Evolutionary conservation across 306 rosid species (phyloP).

Genomic region (Vicia faba): DNA sequence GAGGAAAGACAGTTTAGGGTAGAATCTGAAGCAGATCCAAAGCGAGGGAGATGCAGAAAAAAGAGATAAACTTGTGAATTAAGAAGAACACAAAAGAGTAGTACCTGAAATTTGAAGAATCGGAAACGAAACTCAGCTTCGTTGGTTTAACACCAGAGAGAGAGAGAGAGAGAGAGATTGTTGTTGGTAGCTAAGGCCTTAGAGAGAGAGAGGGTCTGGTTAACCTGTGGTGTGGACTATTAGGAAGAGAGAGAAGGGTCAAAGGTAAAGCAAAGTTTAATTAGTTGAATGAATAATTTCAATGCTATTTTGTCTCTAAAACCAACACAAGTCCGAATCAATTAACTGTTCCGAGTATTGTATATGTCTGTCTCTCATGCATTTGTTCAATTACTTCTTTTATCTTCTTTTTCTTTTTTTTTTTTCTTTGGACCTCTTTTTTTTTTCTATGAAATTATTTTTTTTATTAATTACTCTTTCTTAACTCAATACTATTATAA

Average conservation of each 20-base stretch:
- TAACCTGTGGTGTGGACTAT: conserved; percentile 46
- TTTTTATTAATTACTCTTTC: no score
- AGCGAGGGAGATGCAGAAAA: conserved; percentile 47
- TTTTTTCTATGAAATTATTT: no score
- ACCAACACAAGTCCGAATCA: conserved; percentile 61
- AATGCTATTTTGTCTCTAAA: conserved; percentile 52
- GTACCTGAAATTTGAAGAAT: conserved; percentile 59
- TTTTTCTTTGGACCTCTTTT: no score
- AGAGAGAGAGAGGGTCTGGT: conserved; percentile 35
- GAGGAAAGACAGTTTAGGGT: conserved; percentile 37
- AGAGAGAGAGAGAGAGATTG: conserved; percentile 43
- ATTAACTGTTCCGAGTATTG: conserved; percentile 50
- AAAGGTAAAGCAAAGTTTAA: conserved; percentile 51
- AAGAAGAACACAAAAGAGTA: conserved; percentile 47
- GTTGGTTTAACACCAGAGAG: conserved; percentile 51
- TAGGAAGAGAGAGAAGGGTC: conserved; percentile 51
- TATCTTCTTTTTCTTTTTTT: neutral
- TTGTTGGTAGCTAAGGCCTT: neutral
- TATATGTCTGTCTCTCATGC: conserved; percentile 50
- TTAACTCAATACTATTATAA: no score
- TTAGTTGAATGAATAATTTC: conserved; percentile 45
- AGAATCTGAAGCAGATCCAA: conserved; percentile 66
- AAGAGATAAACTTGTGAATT: conserved; percentile 35
- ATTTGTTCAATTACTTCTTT: conserved; percentile 38
- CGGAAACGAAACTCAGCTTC: conserved; percentile 48